Evolutionary conservation across 129 eudicot genomes (phyloP), one percentile per base, ranked within the genome.

Genomic region (Arctium minus): DNA sequence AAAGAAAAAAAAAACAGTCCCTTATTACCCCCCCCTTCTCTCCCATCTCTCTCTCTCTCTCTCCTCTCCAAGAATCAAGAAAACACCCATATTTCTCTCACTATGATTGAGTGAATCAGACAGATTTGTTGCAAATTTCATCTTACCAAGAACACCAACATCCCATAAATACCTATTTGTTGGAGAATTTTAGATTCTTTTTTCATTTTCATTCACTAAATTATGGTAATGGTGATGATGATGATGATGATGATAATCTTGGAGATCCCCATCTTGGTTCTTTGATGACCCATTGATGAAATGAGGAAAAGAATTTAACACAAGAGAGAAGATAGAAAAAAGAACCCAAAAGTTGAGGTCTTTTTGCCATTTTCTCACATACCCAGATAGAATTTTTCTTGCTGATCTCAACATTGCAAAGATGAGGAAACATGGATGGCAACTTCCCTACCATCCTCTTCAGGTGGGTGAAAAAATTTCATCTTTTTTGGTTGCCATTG

Each of bases 381-480:
- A 83, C 90, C 81, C 81, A 22, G 64, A 44, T 44, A n/a, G 9
- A 53, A 42, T 85, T 86, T 85, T 86, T 75, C 83, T 79, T 86
- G 68, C 74, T 68, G 37, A 37, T 42, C 12, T 70, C 75, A 76
- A 83, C 67, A 73, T 79, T 81, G 83, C 81, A 65, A 85, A 86
- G 76, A 96, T 96, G 99, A 96, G 99, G 87, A 96, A 93, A 86
- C 98, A 96, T 88, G 99, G 99, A 53, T 96, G 99, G 99, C 96
- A 96, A 84, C 99, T 93, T 80, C 99, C 99, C 35, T 96, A 96
- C 76, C 99, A 96, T 77, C 99, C 99, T 79, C 98, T 96, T 33
- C 99, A 96, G 96, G 99, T 96, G 36, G 27, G 30, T 73, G 27
- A 22, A 8, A 18, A 48, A 56, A 2, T 11, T 70, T 70, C 68